These are phyloP conservation scores for Zygosaccharomyces pseudobailii DNA, from an alignment of 1,139 yeast genomes.

Conservation along the genomic window DNA sequence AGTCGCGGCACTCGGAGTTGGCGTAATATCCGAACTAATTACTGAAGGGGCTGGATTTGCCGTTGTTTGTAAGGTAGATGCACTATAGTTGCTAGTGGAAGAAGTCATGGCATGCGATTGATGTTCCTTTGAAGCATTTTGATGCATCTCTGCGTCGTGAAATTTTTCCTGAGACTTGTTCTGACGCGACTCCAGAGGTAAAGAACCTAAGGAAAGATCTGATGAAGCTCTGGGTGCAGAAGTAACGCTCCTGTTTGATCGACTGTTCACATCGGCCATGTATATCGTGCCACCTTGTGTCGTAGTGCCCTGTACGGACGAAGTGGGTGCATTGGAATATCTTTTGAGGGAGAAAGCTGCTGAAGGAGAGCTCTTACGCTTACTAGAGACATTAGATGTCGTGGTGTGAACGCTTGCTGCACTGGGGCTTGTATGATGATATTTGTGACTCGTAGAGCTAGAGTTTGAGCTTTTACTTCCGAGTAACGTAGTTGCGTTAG, in stretches of 20 bases:
- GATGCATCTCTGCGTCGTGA: conserved; percentile 3
- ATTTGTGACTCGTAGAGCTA: background rate
- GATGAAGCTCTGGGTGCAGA: conserved; percentile 1
- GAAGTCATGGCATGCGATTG: background rate
- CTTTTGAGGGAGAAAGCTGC: conserved; percentile 9
- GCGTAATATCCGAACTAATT: background rate
- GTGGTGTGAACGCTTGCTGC: conserved; percentile 1
- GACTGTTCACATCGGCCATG: conserved; percentile 7
- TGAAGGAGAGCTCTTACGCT: conserved; percentile 10
- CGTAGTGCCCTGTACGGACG: background rate
- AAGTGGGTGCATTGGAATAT: conserved; percentile 7
- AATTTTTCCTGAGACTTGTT: conserved; percentile 3
- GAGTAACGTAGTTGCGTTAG: background rate
- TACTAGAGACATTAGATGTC: conserved; percentile 1
- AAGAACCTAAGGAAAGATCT: background rate
- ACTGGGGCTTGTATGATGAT: conserved; percentile 3
- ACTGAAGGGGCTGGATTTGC: background rate
- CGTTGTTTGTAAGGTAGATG: background rate
- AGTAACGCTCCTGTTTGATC: conserved; percentile 8
- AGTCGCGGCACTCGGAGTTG: background rate
- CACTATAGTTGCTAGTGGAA: background rate
- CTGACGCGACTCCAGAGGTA: background rate
- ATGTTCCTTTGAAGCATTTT: background rate
- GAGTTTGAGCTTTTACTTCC: conserved; percentile 2
- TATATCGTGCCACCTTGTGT: conserved; percentile 8